Conservation (phyloP, 2,329 filamentous ascomycete species). For the Fusarium metavorans region DNA sequence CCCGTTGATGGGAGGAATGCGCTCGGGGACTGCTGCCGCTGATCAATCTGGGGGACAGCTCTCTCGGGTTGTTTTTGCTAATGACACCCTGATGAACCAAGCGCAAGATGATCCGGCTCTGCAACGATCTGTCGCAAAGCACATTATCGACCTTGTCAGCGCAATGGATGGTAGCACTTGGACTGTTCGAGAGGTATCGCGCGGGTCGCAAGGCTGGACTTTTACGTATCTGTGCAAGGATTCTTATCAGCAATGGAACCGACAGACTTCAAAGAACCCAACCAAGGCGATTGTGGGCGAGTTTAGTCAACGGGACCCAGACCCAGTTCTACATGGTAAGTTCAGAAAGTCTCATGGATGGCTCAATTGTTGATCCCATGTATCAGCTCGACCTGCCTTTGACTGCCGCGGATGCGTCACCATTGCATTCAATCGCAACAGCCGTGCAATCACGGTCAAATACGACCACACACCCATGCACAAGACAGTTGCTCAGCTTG, state of each 20-base stretch:
- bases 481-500: slow-evolving; percentile 64
- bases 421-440: slow-evolving; percentile 62
- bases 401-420: slow-evolving; percentile 67
- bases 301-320: slow-evolving; percentile 61
- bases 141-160: slow-evolving; percentile 59
- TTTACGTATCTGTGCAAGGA: slow-evolving; percentile 66
- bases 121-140: slow-evolving; percentile 63
- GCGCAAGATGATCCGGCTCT: slow-evolving; percentile 60
- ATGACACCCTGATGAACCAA: slow-evolving; percentile 62
- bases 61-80: slow-evolving; percentile 56
- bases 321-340: slow-evolving; percentile 60
- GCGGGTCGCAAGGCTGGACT: slow-evolving; percentile 62
- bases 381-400: slow-evolving; percentile 66
- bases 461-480: slow-evolving; percentile 70
- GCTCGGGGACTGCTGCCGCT: slow-evolving; percentile 23
- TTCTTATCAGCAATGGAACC: slow-evolving; percentile 64
- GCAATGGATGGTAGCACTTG: slow-evolving; percentile 63
- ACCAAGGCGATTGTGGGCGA: slow-evolving; percentile 59
- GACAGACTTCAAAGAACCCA: slow-evolving; percentile 57
- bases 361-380: neutral
- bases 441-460: slow-evolving; percentile 62
- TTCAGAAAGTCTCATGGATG: neutral
- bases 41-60: slow-evolving; percentile 36
- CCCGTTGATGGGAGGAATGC: slow-evolving; percentile 49
- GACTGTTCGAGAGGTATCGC: slow-evolving; percentile 59